Percentiles rank a stretch among this genome's conserved stretches.
These are phyloP conservation scores for Leccinum imitatum DNA, from an alignment of 768 basidiomycete genomes.

Conservation along the genomic window DNA sequence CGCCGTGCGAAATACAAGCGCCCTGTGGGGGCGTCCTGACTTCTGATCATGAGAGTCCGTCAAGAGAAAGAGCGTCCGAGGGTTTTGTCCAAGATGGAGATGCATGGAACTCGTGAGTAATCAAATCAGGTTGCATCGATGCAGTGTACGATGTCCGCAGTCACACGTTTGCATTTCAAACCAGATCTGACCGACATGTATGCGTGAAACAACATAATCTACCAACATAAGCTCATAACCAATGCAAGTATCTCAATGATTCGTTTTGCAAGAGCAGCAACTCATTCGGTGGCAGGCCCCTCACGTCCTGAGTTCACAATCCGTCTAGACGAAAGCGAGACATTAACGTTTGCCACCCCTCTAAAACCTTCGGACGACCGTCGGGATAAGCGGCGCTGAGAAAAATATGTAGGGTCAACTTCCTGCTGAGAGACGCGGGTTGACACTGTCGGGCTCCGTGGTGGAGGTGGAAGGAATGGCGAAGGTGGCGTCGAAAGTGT, in stretches of 20 bases:
- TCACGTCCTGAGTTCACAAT: slow-evolving; percentile 8
- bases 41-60: slow-evolving; percentile 68
- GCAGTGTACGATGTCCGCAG: not conserved
- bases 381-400: slow-evolving; percentile 43
- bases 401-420: slow-evolving; percentile 26
- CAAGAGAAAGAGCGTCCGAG: slow-evolving; percentile 70
- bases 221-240: slow-evolving; percentile 4
- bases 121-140: slow-evolving; percentile 1
- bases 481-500: slow-evolving; percentile 33
- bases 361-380: slow-evolving; percentile 20
- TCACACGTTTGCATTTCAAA: too few species aligned
- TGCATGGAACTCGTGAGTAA: slow-evolving; percentile 51
- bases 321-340: slow-evolving; percentile 20
- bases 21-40: slow-evolving; percentile 57
- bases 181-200: not conserved
- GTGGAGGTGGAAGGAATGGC: slow-evolving; percentile 26
- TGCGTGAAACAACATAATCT: not conserved
- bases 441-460: slow-evolving; percentile 20
- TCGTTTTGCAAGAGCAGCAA: not conserved
- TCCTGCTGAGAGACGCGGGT: slow-evolving; percentile 34
- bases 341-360: slow-evolving; percentile 20
- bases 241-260: not conserved
- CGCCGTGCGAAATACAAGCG: slow-evolving; percentile 71
- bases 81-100: slow-evolving; percentile 66
- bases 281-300: slow-evolving; percentile 16